phyloP scores from a whole-genome alignment of 768 basidiomycete species.

The Pulveroboletus sp. region DNA sequence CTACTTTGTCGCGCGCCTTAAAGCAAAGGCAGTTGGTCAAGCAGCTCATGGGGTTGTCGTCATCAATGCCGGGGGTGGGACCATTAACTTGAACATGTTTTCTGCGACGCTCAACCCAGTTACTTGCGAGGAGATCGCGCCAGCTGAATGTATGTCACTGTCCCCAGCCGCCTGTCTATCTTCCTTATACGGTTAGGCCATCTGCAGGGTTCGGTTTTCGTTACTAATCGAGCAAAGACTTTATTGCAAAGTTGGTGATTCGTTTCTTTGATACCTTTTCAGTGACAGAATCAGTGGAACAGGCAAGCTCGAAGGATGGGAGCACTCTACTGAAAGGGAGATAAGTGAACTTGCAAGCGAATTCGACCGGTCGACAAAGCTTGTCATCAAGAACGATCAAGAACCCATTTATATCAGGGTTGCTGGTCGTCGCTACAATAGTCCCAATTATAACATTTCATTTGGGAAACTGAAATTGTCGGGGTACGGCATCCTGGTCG shows the following conservation, averaged over 20 bases:
- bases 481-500: slow-evolving; percentile 3
- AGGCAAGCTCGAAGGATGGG: slow-evolving; percentile 4
- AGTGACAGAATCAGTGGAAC: not conserved
- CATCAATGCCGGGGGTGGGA: slow-evolving; percentile 41
- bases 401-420: slow-evolving; percentile 9
- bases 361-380: slow-evolving; percentile 5
- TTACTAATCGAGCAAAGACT: slow-evolving; percentile 36
- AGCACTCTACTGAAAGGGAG: not conserved
- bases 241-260: slow-evolving; percentile 33
- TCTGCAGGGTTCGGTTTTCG: slow-evolving; percentile 46
- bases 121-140: slow-evolving; percentile 32
- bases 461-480: slow-evolving; percentile 10
- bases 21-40: not conserved
- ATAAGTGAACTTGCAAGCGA: not conserved
- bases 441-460: not conserved
- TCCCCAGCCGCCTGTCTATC: not conserved
- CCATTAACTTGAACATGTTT: slow-evolving; percentile 37
- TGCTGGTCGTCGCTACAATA: not conserved
- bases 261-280: not conserved
- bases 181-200: slow-evolving; percentile 30
- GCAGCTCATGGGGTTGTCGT: slow-evolving; percentile 34
- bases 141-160: slow-evolving; percentile 22
- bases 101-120: slow-evolving; percentile 17
- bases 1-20: slow-evolving; percentile 38
- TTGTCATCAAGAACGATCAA: slow-evolving; percentile 2